Base-by-base conservation (phyloP, 2,329 filamentous ascomycete species). In the Pleoardoris graminearum region DNA sequence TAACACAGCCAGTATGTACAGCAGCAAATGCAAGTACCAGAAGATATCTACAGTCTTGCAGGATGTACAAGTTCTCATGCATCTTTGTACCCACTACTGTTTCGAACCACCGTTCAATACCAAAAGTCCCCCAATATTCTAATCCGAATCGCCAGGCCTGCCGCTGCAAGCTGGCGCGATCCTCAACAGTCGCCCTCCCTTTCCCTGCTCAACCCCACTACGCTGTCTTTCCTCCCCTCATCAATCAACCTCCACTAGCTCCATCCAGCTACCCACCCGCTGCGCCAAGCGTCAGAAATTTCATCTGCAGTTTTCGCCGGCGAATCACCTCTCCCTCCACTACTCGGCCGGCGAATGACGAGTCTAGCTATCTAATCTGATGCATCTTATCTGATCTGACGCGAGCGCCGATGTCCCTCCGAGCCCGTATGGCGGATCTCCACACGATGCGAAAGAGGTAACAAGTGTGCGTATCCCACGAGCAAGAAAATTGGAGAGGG, bases 311-410 rank as follows among this genome's bases (percentile, higher is more conserved):
- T n/a, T 30, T 25, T 19, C 12, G 14, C 42, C 41, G 17, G 32
- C 41, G 10, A 43, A 43, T 43, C 27, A 43, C 4, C 27, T 21
- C 8, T 12, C 25, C 16, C 21, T 32, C 19, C 25, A 25, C 29
- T 22, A 6, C 21, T 29, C 11, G 14, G 21, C 14, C 29, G 12
- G 22, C 38, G 45, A 45, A 42, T 42, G 17, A 42, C 11, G 41
- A 32, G 22, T 4, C 7, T 12, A 7, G 11, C 19, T 5, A 49
- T 49, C 47, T 49, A 49, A 49, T 49, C 47, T 42, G 47, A 49
- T 49, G 25, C 47, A 49, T 49, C 47, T 49, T 49, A 49, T 49
- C 47, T 43, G 47, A 49, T 49, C 37, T 14, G 17, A 35, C 16
- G 37, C 19, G 23, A 14, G 16, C 27, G 29, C 46, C 36, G 46